These are phyloP conservation scores for Sarocladium brachiariae DNA, from an alignment of 2,329 filamentous ascomycete genomes.

Conservation along the genomic window DNA sequence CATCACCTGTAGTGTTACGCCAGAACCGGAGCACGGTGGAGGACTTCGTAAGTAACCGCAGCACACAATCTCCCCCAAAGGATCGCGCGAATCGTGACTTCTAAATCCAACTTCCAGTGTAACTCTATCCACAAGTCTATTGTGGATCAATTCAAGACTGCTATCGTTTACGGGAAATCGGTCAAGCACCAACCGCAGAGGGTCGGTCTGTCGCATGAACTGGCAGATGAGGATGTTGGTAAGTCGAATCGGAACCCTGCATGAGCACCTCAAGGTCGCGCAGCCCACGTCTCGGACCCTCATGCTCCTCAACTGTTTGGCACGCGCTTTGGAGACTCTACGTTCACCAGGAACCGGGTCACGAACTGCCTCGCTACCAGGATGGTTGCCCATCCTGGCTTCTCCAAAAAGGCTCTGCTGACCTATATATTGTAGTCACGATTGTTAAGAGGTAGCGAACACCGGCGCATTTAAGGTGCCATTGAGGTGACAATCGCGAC, in stretches of 20 bases:
- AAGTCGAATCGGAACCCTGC: conserved; percentile 31
- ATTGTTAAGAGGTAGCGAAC: conserved; percentile 7
- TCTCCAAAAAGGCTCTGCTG: not conserved
- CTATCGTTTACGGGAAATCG: conserved; percentile 94
- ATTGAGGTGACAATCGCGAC: not conserved
- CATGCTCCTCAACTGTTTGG: not conserved
- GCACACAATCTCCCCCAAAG: conserved; percentile 29
- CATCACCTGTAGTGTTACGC: conserved; percentile 80
- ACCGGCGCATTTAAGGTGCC: not conserved
- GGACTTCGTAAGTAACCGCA: conserved; percentile 72
- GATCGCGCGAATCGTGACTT: conserved; percentile 1
- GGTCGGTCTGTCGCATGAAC: conserved; percentile 83
- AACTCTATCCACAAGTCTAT: conserved; percentile 96
- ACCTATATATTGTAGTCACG: not conserved
- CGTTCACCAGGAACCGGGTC: conserved; percentile 1
- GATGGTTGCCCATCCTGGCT: not conserved
- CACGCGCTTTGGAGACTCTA: not conserved
- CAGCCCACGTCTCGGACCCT: not conserved
- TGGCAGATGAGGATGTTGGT: conserved; percentile 97
- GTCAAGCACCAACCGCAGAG: conserved; percentile 98
- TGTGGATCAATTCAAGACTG: conserved; percentile 88
- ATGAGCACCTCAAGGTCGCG: not conserved
- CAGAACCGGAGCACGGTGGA: conserved; percentile 81
- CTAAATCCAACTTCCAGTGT: conserved; percentile 52
- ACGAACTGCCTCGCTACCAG: not conserved